Evolutionary conservation across 2,329 filamentous ascomycete genomes (phyloP).

Genomic region (Epichloe coenophiala): DNA sequence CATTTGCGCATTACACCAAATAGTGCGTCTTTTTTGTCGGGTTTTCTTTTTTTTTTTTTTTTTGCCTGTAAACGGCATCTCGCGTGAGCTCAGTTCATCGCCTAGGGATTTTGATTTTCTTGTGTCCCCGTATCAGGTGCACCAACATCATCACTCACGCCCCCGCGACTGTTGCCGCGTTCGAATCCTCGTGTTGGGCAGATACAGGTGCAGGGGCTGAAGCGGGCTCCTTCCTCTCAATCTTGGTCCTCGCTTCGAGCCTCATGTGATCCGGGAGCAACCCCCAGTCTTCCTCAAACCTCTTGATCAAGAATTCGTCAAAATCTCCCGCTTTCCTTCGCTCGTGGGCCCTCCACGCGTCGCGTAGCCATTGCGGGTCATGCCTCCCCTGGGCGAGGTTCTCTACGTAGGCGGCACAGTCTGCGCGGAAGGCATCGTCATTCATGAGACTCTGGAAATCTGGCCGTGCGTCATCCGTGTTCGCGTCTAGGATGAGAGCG

Average conservation of each 20-base stretch:
- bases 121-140: neutral
- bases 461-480: slow-evolving; percentile 23
- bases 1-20: no score
- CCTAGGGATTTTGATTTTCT: neutral
- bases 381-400: slow-evolving; percentile 34
- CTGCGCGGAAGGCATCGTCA: slow-evolving; percentile 33
- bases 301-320: slow-evolving; percentile 29
- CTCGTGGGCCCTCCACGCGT: slow-evolving; percentile 38
- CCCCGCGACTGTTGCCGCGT: neutral
- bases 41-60: no score
- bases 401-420: slow-evolving; percentile 31
- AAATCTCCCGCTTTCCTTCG: slow-evolving; percentile 35
- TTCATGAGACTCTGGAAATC: slow-evolving; percentile 30
- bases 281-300: slow-evolving; percentile 38
- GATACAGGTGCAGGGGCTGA: neutral
- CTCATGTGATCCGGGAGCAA: slow-evolving; percentile 23
- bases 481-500: slow-evolving; percentile 23
- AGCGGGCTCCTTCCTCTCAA: neutral
- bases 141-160: neutral
- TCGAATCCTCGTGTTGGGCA: neutral
- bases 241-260: neutral
- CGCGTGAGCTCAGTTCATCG: neutral
- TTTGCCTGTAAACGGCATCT: neutral
- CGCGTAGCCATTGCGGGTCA: slow-evolving; percentile 37
- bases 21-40: neutral